These are phyloP conservation scores for Russula foetens DNA, from an alignment of 768 basidiomycete species.

Conservation along the genomic window DNA sequence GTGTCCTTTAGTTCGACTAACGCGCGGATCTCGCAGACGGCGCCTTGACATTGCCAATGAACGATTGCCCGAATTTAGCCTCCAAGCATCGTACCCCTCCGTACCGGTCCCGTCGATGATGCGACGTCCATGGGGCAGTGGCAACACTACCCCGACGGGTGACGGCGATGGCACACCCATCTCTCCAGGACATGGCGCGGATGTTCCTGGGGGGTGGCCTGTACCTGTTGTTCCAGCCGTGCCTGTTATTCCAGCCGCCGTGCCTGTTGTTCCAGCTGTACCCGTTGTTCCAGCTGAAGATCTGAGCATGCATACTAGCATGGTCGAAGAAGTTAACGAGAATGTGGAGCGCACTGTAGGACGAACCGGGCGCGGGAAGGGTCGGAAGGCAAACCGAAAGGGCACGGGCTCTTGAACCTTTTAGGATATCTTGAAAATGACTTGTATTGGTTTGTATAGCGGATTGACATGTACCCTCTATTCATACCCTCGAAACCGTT, in stretches of 20 bases:
- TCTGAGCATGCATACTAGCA: conserved; percentile 42
- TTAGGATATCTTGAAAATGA: conserved; percentile 18
- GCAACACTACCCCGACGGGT: conserved; percentile 15
- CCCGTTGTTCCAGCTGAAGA: conserved; percentile 41
- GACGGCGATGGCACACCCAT: not conserved
- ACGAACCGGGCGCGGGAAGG: conserved; percentile 49
- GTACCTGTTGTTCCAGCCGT: too few species aligned
- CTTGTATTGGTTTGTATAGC: not conserved
- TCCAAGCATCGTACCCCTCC: conserved; percentile 30
- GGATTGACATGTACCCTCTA: not conserved
- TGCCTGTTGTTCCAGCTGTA: conserved; percentile 35
- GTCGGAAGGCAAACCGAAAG: conserved; percentile 39
- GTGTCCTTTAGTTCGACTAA: not conserved
- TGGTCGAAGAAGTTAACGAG: conserved; percentile 46
- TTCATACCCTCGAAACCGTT: not conserved
- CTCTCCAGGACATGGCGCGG: conserved; percentile 23
- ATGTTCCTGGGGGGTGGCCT: conserved; percentile 34
- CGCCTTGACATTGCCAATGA: conserved; percentile 69
- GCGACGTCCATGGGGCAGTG: conserved; percentile 13
- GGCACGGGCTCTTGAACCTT: conserved; percentile 50
- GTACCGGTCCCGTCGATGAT: conserved; percentile 60
- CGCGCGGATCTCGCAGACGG: conserved; percentile 42
- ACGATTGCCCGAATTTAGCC: conserved; percentile 54
- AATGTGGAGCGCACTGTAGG: conserved; percentile 56
- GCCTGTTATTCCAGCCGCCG: conserved; percentile 36